Evolutionary conservation across 371 early-diverging fungal species (phyloP), one percentile per base, ranked within the genome.

Genomic region (Mortierella sp.): DNA sequence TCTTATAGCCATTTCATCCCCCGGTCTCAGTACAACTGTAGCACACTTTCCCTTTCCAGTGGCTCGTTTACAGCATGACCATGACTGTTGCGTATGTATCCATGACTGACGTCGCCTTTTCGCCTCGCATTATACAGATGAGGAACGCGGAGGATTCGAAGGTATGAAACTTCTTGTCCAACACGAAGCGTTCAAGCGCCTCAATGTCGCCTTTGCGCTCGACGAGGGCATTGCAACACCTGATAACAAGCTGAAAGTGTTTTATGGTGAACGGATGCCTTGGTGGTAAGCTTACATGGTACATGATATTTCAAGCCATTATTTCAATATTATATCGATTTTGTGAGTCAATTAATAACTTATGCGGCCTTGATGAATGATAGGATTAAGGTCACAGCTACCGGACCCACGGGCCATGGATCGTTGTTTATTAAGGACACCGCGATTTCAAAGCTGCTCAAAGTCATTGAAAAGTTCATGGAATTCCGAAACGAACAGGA

Each of bases 191-290:
- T 94, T 92, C 75, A 75, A 79, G 51, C 70, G 67, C 7, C 83
- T 94, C 31, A 91, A 92, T 51, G 83, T 90, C 26, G 95, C 87
- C 19, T 88, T 94, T 73, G 88, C 87, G 11, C 81, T 94, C 42
- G 95, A 94, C 62, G 95, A 94, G 61, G 94, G 93, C 32, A 82
- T 92, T 49, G 87, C 90, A 9, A 86, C 84, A 37, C 86, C 88
- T n/a, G 85, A 76, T 19, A 60, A 84, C 31, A 78, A 66, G 0
- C 79, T 87, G 68, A 86, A 86, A 66, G 90, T 92, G 55, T 94
- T 89, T 75, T 92, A 93, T 66, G 92, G 91, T 31, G 94, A 94
- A 80, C 82, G 93, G 8, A 84, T 90, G 44, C 84, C 87, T 12
- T 93, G 94, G 93, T 93, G 90, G n/a, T n/a, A n/a, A n/a, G n/a